Evolutionary conservation across 371 early-diverging fungal genomes (phyloP), one percentile per base, ranked within the genome.

Genomic region (Actinomucor elegans): DNA sequence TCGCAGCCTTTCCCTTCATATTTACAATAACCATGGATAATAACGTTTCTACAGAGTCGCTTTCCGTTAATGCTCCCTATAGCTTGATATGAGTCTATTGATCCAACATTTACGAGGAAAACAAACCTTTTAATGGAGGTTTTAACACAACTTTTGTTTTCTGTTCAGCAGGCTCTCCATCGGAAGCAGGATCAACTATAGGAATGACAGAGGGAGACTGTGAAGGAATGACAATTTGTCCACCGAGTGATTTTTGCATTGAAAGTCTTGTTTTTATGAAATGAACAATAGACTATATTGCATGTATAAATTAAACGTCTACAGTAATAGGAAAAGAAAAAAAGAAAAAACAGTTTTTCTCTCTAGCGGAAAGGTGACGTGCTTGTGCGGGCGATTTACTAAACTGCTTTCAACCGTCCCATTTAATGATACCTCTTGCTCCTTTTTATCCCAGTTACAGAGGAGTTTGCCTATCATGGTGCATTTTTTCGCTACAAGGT

Each of bases 21-120:
- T 69, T 91, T 91, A 80, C 94, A 94, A 61, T 80, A 87, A 6
- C 94, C 94, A 65, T 91, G 89, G 59, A 91, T 90, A 49, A 90
- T 86, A 38, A 93, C 80, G 64, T 93, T 90, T 37, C 90, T 79
- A 66, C 92, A 93, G 37, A 80, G 69, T 20, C 89, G 77, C 57
- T 77, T 83, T 54, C 71, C 64, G 57, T 55, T 77, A 57, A 64
- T 51, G 53, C 40, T 52, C 21, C 59, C 67, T 61, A 38, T 9
- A 32, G 17, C 2, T 11, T 35, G n/a, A 14, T 41, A 40, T 24
- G 15, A 27, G 45, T 18, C 28, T 42, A 33, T 28, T 24, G 15
- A 48, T 32, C 10, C 42, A 23, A 43, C 28, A 27, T 31, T 32
- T 27, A 20, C 15, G 40, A 45, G 1, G 50, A 29, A 18, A 18